Evolutionary conservation across 169 alveolate genomes (phyloP), one percentile per base, ranked within the genome.

Genomic region (Plasmodium ovale): DNA sequence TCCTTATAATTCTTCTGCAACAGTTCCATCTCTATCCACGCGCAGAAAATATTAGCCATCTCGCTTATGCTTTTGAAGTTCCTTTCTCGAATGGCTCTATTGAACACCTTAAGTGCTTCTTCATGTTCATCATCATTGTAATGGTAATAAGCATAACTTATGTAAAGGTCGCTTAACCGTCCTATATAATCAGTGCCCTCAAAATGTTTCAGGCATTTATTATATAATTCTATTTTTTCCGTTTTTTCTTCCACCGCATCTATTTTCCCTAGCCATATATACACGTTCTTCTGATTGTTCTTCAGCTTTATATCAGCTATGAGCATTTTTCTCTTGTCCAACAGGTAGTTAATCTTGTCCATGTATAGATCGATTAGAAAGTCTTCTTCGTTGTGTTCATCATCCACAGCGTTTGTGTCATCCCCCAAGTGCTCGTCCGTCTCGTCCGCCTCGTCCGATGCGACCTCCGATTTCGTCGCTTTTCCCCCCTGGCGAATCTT

Each of bases 261-360:
- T 27, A 82, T 65, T 44, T 82, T 82, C 27, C 72, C 58, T 65
- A 82, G 12, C 90, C 90, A 82, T 21, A 67, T 59, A 42, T 82
- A 82, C 3, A 82, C 90, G 29, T 82, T 65, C 29, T 65, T 82
- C 59, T 82, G 53, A 39, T 82, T 82, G 35, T 82, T 82, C 33
- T 82, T 82, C 42, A 82, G 60, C 25, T 82, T 82, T n/a, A 82
- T 82, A 31, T 82, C 90, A 4, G 90, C 90, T 47, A 82, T 82
- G 31, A 31, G 65, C 14, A 16, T 69, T 44, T 82, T 82, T 10
- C 90, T 54, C 42, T 65, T 35, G 35, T 82, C 90, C 14, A 82
- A 19, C 3, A 82, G 31, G 56, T 65, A 82, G 25, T 82, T 82
- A 65, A 82, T 82, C 65, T 82, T 82, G 21, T 82, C 90, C 82